Base-by-base conservation (phyloP, 2,329 filamentous ascomycete genomes). In the Curvularia verruculosa region DNA sequence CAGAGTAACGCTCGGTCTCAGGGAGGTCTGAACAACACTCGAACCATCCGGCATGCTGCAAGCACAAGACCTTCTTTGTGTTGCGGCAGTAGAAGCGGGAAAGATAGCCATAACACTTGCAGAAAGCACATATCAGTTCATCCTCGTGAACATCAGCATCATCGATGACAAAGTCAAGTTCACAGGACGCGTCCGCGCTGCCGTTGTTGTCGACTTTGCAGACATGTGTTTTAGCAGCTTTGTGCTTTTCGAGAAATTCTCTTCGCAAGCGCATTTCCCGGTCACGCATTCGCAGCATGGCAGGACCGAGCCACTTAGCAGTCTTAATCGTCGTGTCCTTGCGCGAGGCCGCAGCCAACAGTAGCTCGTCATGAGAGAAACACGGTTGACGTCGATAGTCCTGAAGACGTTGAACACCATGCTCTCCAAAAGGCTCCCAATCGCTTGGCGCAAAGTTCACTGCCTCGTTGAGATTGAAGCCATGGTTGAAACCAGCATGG, bases 391-490 rank as follows among this genome's bases (percentile, higher is more conserved):
- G 87, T 54, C 94, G 85, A 75, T 97, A 99, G 48, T 89, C 85
- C 67, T 95, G 91, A 28, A 98, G 81, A 63, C 94, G 85, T 68
- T 94, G 88, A 1, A 98, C 93, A 0, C 95, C 93, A 26, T 88
- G 84, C 53, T 94, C 87, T 1, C 95, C 95, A 72, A 88, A 96
- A 0, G 92, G 92, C 70, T 99, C 95, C 95, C 95, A 99, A 68
- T 99, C 95, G 26, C 82, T 84, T 0, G 95, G 95, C 0, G 95
- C 95, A 78, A 99, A 99, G 73, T 99, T 99, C 66, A 99, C 95
- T 5, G 95, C 95, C 75, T 99, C 95, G 67, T 99, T 99, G 77
- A 97, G 96, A 73, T 99, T 99, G 81, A 99, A 99, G 3, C 81
- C 95, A 69, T 99, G 95, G 69, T 99, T 99, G 79, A 99, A 99